phyloP scores from a whole-genome alignment of 495 filamentous ascomycete species.

The Penicillium coffeae region DNA sequence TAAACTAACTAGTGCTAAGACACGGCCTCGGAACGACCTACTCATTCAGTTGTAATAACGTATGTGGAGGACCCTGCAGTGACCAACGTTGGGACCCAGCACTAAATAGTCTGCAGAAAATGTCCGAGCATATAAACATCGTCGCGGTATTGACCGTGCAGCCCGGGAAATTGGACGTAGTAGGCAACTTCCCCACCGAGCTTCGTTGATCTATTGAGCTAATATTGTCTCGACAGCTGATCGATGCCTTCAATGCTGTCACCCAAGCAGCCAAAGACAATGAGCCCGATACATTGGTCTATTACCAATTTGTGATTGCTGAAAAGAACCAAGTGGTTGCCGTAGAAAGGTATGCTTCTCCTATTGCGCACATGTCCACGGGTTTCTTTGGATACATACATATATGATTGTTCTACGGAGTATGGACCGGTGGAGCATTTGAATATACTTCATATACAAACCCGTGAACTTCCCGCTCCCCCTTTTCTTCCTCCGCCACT shows the following conservation, averaged over 20 bases:
- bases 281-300: slow-evolving; percentile 33
- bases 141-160: slow-evolving; percentile 27
- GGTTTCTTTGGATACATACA: not conserved
- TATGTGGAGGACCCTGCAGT: no score
- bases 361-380: not conserved
- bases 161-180: slow-evolving; percentile 32
- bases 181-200: slow-evolving; percentile 3
- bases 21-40: no score
- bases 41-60: no score
- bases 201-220: not conserved
- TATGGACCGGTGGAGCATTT: no score
- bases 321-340: slow-evolving; percentile 31
- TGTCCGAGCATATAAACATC: slow-evolving; percentile 29
- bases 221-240: slow-evolving; percentile 15
- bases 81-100: not conserved
- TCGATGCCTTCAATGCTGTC: slow-evolving; percentile 21
- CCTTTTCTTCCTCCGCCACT: no score
- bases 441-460: no score
- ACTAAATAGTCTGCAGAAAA: not conserved
- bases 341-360: slow-evolving; percentile 27
- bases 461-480: no score
- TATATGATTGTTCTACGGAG: no score
- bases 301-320: slow-evolving; percentile 25
- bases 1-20: no score
- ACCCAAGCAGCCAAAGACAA: slow-evolving; percentile 26